A percentile compares a stretch with the other conserved stretches of the same genome.
Conservation (phyloP, 176 grass and related monocot species). For the Juncus effusus region DNA sequence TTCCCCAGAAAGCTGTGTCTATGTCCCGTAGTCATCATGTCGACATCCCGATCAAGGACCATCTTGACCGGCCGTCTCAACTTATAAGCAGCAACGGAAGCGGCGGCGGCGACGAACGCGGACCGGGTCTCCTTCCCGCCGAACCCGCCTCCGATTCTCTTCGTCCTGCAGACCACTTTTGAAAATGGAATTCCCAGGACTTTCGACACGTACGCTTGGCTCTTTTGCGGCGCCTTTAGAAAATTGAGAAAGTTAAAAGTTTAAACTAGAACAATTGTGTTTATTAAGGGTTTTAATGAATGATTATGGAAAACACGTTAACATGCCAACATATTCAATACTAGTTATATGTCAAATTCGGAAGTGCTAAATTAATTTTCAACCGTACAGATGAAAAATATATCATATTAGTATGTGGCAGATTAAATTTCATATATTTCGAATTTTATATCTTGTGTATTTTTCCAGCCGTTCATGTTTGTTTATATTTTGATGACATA, state of each 20-base stretch:
- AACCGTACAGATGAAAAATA: no score
- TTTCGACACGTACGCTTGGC: constrained; percentile 56
- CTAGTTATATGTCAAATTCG: no score
- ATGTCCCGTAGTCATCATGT: constrained; percentile 87
- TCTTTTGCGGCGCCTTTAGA: constrained; percentile 67
- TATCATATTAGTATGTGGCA: no score
- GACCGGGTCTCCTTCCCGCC: constrained; percentile 98
- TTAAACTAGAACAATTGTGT: no score
- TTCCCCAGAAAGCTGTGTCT: constrained; percentile 89
- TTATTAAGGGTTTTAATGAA: no score
- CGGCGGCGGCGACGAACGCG: constrained; percentile 64
- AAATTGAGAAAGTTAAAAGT: constrained; percentile 18
- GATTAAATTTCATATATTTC: no score
- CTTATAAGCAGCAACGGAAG: constrained; percentile 62
- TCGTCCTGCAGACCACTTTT: constrained; percentile 91
- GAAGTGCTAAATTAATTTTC: no score
- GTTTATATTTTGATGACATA: no score
- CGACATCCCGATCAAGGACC: constrained; percentile 80
- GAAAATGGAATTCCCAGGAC: constrained; percentile 79
- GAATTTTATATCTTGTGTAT: no score
- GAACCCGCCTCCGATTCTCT: constrained; percentile 95
- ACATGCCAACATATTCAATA: no score
- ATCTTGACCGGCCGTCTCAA: constrained; percentile 76
- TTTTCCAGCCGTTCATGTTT: no score
- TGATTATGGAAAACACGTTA: no score